Conservation (phyloP, 1,284 basidiomycete species). For the Ganoderma leucocontextum region DNA sequence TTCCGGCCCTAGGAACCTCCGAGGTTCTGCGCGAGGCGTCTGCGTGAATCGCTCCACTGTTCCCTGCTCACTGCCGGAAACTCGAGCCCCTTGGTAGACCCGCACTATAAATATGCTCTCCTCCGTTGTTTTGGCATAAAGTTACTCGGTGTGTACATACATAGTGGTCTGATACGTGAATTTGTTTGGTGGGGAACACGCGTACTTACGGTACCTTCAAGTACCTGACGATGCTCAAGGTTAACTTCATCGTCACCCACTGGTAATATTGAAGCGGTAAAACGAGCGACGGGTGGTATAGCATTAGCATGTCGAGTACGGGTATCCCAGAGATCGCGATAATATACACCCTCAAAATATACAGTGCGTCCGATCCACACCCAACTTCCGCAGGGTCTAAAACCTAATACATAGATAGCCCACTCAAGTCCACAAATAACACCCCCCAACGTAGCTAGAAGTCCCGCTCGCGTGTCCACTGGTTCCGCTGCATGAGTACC, state of each 20-base stretch:
- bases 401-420: conserved; percentile 4
- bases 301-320: conserved; percentile 24
- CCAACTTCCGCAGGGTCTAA: conserved; percentile 12
- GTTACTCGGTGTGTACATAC: background rate
- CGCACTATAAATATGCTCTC: background rate
- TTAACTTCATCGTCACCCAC: background rate
- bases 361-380: background rate
- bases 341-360: conserved; percentile 27
- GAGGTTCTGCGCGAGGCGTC: background rate
- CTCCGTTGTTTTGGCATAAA: background rate
- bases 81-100: background rate
- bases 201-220: background rate
- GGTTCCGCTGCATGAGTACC: conserved; percentile 27
- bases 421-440: background rate
- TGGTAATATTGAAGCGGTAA: background rate
- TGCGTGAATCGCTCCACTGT: background rate
- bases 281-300: conserved; percentile 20
- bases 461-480: conserved; percentile 34
- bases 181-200: too few relatives aligned
- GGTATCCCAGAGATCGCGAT: conserved; percentile 12
- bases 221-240: background rate
- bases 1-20: background rate
- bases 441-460: conserved; percentile 13
- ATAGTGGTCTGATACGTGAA: too few relatives aligned
- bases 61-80: background rate